A percentile compares a stretch with the other conserved stretches of the same genome.
These are phyloP conservation scores for Fusarium avenaceum DNA, from an alignment of 2,329 filamentous ascomycete species.

Conservation along the genomic window DNA sequence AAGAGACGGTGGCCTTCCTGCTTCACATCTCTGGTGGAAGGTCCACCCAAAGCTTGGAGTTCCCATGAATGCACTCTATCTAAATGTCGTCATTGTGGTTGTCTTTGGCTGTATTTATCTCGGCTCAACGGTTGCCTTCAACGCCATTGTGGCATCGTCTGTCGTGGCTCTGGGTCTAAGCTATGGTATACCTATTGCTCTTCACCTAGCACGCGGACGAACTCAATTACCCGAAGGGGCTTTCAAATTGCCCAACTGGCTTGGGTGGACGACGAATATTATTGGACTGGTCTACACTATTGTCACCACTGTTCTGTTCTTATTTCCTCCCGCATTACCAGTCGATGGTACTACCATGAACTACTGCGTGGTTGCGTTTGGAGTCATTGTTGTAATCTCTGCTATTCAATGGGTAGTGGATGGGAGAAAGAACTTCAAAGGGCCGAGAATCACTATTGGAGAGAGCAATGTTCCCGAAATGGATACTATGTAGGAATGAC, in stretches of 20 bases:
- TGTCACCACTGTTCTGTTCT: conserved; percentile 78
- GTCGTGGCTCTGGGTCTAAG: conserved; percentile 79
- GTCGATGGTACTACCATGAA: conserved; percentile 78
- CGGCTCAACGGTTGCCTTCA: conserved; percentile 74
- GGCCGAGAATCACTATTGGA: conserved; percentile 22
- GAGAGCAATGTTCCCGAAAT: neutral
- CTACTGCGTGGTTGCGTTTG: conserved; percentile 63
- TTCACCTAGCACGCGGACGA: conserved; percentile 76
- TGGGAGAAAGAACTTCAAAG: conserved; percentile 59
- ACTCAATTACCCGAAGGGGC: conserved; percentile 69
- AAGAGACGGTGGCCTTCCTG: conserved; percentile 74
- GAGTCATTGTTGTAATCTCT: conserved; percentile 60
- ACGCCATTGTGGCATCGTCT: conserved; percentile 77
- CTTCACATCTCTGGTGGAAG: conserved; percentile 69
- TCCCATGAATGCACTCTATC: conserved; percentile 74
- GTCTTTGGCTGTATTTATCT: conserved; percentile 79
- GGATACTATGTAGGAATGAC: neutral
- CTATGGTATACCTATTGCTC: conserved; percentile 79
- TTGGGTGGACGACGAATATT: conserved; percentile 55
- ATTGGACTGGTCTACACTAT: conserved; percentile 72
- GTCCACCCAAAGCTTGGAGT: conserved; percentile 73
- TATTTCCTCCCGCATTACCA: conserved; percentile 76
- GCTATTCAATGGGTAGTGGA: conserved; percentile 61
- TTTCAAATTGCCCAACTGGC: conserved; percentile 53
- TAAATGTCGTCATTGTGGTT: conserved; percentile 72